Evolutionary conservation across 192 early-diverging fungal genomes (phyloP), one percentile per base, ranked within the genome.

Genomic region (Mortierella antarctica): DNA sequence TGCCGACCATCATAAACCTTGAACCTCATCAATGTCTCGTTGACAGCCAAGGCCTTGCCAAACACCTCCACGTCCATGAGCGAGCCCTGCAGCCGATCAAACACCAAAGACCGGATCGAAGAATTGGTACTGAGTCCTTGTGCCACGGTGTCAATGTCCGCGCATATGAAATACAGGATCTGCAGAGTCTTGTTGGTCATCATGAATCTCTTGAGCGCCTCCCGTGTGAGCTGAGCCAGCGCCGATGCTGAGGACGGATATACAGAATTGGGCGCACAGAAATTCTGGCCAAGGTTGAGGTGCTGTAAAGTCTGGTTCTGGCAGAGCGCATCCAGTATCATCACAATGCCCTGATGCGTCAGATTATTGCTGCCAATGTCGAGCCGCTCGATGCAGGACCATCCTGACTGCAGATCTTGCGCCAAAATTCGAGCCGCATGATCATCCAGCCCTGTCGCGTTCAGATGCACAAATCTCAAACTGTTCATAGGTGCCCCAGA

Each of bases 1-100:
- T 54, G 57, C 10, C 73, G 59, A 48, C 20, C 47, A 50, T 74
- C 73, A 40, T 67, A 67, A 7, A 74, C 73, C 45, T 74, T 74
- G 59, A 74, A 74, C n/a, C 65, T 57, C 65, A 74, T 62, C 51
- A 74, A 18, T 17, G 73, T 67, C 56, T 67, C 14, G 23, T 74
- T 74, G 57, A 59, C 42, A 18, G 65, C 73, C 41, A 74, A 41
- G 0, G 73, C 73, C 7, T 52, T 7, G 7, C 64, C 65, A 62
- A 74, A 74, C 13, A 65, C 73, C 12, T 67, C 65, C 7, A 74
- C 39, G 2, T 67, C 73, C 20, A 41, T 56, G 23, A 67, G 52
- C 21, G 64, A 39, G 0, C 73, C 73, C 51, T 67, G 52, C 51
- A 74, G 14, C 4, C 73, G 65, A 47, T 74, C 73, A 74, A 74